phyloP scores from a whole-genome alignment of 2,329 filamentous ascomycete genomes.

The Lachnellula cervina region DNA sequence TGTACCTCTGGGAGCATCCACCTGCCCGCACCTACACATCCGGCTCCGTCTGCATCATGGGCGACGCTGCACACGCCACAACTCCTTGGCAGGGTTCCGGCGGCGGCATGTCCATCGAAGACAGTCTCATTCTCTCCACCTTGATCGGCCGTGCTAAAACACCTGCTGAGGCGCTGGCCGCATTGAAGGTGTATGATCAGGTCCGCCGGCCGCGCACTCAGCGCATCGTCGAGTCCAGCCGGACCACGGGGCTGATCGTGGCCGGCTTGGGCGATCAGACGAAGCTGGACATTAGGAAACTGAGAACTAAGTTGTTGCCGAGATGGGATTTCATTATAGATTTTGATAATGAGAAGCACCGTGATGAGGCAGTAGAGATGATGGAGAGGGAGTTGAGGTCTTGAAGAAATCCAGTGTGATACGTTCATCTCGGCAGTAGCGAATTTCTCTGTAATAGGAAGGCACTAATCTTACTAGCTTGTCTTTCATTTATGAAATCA shows the following conservation, averaged over 20 bases:
- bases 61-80: slow-evolving; percentile 58
- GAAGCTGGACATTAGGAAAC: neutral
- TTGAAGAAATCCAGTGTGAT: neutral
- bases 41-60: slow-evolving; percentile 41
- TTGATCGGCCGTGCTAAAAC: slow-evolving; percentile 18
- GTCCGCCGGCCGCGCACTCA: slow-evolving; percentile 2
- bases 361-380: slow-evolving; percentile 1
- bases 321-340: slow-evolving; percentile 4
- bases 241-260: neutral
- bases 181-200: slow-evolving; percentile 1
- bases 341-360: slow-evolving; percentile 2
- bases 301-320: slow-evolving; percentile 1
- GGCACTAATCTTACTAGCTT: no score
- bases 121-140: slow-evolving; percentile 9
- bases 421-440: no score
- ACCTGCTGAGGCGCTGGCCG: neutral
- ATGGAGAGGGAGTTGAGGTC: neutral
- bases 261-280: neutral
- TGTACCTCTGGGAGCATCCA: neutral
- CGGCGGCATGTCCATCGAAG: slow-evolving; percentile 40
- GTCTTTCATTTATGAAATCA: no score
- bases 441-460: no score
- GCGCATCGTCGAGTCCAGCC: neutral
- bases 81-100: slow-evolving; percentile 59
- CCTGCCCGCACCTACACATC: neutral